Conservation (phyloP, 2,329 filamentous ascomycete species). For the Aspergillus clavatus region DNA sequence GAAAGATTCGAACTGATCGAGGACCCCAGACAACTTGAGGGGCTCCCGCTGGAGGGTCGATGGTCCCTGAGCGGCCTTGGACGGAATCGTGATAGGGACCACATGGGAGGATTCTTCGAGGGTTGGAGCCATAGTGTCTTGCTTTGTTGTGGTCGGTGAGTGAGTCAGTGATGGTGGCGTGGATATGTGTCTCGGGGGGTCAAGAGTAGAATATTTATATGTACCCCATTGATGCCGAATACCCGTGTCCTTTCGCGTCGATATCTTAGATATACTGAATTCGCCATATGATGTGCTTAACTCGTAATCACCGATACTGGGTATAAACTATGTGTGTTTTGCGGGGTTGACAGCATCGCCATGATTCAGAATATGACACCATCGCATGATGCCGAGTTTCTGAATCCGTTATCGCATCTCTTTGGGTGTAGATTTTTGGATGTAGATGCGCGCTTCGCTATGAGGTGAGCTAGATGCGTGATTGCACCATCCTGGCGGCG, state of each 20-base stretch:
- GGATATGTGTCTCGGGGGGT: not conserved
- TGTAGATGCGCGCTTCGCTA: too few species aligned
- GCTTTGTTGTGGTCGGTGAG: not conserved
- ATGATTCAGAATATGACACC: not conserved
- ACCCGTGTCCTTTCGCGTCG: not conserved
- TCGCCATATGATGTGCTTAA: not conserved
- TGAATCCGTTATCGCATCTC: too few species aligned
- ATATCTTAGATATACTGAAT: not conserved
- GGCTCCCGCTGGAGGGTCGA: slow-evolving; percentile 19
- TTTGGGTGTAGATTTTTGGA: too few species aligned
- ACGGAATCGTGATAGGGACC: slow-evolving; percentile 11
- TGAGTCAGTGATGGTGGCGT: not conserved
- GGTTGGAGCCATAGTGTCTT: slow-evolving; percentile 19
- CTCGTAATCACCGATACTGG: not conserved
- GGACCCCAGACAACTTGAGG: slow-evolving; percentile 36
- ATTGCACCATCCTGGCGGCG: not conserved
- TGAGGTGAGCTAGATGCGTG: not conserved
- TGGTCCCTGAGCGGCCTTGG: slow-evolving; percentile 5
- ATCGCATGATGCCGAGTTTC: too few species aligned
- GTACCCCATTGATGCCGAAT: not conserved
- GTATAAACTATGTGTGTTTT: not conserved
- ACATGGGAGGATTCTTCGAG: slow-evolving; percentile 15
- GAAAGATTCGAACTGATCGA: slow-evolving; percentile 44
- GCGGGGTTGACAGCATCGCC: not conserved
- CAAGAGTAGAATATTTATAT: not conserved